Evolutionary conservation across 192 early-diverging fungal genomes (phyloP).

Genomic region (Coemansia sp.): DNA sequence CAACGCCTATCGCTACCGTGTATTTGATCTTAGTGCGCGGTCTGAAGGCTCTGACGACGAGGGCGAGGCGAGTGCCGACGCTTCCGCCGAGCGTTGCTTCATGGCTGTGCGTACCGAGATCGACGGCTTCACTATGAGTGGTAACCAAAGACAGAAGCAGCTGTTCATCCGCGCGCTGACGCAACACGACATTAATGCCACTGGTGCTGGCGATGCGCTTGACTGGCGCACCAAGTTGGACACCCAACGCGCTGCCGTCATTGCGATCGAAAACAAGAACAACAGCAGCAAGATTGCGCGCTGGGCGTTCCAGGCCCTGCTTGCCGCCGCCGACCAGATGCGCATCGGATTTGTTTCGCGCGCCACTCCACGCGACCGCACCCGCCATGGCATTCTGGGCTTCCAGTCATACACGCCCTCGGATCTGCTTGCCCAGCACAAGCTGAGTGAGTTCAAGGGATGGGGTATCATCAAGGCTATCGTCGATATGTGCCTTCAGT

Average conservation of each 20-base stretch:
- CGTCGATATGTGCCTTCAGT: constrained; percentile 80
- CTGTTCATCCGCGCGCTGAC: constrained; percentile 84
- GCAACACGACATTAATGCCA: constrained; percentile 88
- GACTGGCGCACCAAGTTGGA: constrained; percentile 96
- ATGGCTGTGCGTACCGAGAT: constrained; percentile 89
- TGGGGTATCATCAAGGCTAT: constrained; percentile 98
- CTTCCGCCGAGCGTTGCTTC: constrained; percentile 51
- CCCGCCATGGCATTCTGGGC: constrained; percentile 82
- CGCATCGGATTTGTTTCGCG: constrained; percentile 89
- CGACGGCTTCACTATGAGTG: constrained; percentile 73
- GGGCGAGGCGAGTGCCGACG: constrained; percentile 59
- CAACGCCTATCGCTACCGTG: constrained; percentile 86
- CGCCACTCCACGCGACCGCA: constrained; percentile 72
- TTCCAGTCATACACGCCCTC: constrained; percentile 82
- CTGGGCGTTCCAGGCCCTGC: constrained; percentile 92
- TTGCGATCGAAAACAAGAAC: constrained; percentile 97
- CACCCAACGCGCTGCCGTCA: constrained; percentile 91
- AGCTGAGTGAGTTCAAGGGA: constrained; percentile 78
- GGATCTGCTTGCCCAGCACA: constrained; percentile 91
- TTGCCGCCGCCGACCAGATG: constrained; percentile 88
- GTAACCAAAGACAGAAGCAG: constrained; percentile 50
- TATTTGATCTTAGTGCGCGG: constrained; percentile 71
- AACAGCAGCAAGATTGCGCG: constrained; percentile 92
- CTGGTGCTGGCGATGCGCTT: constrained; percentile 82
- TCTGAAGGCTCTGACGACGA: constrained; percentile 14